Conservation (phyloP, 2,329 filamentous ascomycete genomes). For the Aureobasidium sp. region DNA sequence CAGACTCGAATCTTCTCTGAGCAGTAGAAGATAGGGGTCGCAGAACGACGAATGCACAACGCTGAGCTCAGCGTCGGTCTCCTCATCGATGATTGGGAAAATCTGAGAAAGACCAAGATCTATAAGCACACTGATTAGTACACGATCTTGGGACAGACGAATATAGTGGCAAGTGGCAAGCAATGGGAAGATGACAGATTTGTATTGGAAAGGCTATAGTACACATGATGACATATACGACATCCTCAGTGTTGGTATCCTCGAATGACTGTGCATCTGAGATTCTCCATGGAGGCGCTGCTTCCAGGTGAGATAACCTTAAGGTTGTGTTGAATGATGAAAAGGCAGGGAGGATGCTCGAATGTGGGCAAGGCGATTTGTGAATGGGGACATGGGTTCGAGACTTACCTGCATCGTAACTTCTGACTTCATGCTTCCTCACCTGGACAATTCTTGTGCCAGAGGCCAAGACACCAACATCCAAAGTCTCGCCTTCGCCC, state of each 20-base stretch:
- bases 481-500: slow-evolving; percentile 76
- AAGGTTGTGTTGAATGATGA: background rate
- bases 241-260: background rate
- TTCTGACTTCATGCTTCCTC: slow-evolving; percentile 76
- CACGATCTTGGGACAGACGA: background rate
- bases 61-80: slow-evolving; percentile 71
- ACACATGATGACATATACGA: slow-evolving; percentile 6
- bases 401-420: slow-evolving; percentile 76
- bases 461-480: slow-evolving; percentile 75
- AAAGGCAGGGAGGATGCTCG: background rate
- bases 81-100: slow-evolving; percentile 85
- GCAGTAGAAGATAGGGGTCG: slow-evolving; percentile 76
- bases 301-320: background rate
- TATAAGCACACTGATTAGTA: slow-evolving; percentile 29
- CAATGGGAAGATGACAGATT: slow-evolving; percentile 11
- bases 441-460: slow-evolving; percentile 81
- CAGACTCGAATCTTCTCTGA: slow-evolving; percentile 76
- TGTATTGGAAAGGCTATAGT: slow-evolving; percentile 14
- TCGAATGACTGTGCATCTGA: background rate
- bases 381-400: background rate
- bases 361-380: slow-evolving; percentile 3
- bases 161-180: background rate
- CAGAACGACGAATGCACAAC: slow-evolving; percentile 75
- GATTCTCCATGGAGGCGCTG: background rate
- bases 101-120: slow-evolving; percentile 87